phyloP scores from a whole-genome alignment of 148 eudicot genomes.

The Fagopyrum tataricum region DNA sequence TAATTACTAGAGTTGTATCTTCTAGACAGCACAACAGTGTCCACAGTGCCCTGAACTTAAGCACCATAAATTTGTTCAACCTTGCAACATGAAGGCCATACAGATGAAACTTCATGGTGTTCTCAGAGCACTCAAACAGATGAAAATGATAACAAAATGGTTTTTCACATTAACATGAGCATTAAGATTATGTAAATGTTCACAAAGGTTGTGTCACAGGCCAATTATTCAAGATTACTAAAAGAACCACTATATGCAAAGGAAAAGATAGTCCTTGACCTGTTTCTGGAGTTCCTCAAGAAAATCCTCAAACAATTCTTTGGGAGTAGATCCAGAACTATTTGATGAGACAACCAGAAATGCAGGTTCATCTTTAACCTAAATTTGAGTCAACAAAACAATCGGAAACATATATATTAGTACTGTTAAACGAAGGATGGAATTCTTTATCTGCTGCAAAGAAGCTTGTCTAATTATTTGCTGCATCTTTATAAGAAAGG shows the following conservation, averaged over 20 bases:
- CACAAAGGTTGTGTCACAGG: not conserved
- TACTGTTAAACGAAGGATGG: not conserved
- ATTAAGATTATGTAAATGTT: not conserved
- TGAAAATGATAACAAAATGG: not conserved
- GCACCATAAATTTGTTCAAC: not conserved
- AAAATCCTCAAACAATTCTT: constrained; percentile 93
- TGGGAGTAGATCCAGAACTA: constrained; percentile 73
- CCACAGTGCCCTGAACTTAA: not conserved
- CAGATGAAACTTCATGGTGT: not conserved
- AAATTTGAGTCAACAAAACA: constrained; percentile 19
- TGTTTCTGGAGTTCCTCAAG: constrained; percentile 83
- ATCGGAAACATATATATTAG: constrained; percentile 1
- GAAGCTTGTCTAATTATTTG: not conserved
- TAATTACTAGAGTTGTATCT: not conserved
- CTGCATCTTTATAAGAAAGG: constrained; percentile 3
- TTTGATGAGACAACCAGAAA: constrained; percentile 86
- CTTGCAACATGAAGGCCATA: not conserved
- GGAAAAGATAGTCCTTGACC: constrained; percentile 26
- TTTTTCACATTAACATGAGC: not conserved
- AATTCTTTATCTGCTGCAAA: not conserved
- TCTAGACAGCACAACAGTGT: not conserved
- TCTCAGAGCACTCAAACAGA: not conserved
- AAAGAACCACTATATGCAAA: not conserved
- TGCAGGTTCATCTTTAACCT: constrained; percentile 83
- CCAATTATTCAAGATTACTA: not conserved